Conservation (phyloP, 257 asterid species). For the Phtheirospermum japonicum region DNA sequence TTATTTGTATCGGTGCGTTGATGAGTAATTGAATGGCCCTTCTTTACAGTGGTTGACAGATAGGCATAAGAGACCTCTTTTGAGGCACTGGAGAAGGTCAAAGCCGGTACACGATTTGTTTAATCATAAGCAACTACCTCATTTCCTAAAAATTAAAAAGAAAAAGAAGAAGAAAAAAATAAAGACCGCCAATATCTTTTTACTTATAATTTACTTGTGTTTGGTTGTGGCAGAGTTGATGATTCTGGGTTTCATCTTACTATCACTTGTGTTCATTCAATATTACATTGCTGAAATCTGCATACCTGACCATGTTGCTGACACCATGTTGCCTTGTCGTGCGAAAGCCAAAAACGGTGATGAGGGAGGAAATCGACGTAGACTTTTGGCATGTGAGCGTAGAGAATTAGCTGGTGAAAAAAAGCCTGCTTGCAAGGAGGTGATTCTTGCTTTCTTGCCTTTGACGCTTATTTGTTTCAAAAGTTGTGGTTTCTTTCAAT, state of each 20-base stretch:
- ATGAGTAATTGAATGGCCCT: background rate
- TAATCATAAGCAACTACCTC: background rate
- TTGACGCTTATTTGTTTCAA: background rate
- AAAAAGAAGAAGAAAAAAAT: too few species aligned
- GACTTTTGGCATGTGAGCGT: conserved; percentile 59
- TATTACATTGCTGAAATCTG: conserved; percentile 84
- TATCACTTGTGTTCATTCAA: conserved; percentile 75
- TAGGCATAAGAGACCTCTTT: conserved; percentile 78
- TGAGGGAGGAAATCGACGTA: conserved; percentile 38
- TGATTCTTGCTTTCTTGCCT: conserved; percentile 21
- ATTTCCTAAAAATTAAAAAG: background rate
- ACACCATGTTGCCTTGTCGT: conserved; percentile 77
- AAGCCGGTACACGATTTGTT: conserved; percentile 55
- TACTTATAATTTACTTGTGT: background rate
- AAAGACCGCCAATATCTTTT: background rate
- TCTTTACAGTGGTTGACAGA: conserved; percentile 66
- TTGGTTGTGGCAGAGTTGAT: conserved; percentile 68
- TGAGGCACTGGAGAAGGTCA: conserved; percentile 92
- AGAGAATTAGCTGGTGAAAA: conserved; percentile 46
- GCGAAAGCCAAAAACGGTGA: conserved; percentile 6
- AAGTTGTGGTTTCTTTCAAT: too few species aligned
- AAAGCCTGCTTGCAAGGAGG: conserved; percentile 46
- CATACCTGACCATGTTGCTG: conserved; percentile 61
- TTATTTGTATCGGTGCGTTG: too few species aligned
- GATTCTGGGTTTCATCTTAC: conserved; percentile 93